phyloP scores from a whole-genome alignment of 2,329 filamentous ascomycete species.

The Aspergillus terreus region DNA sequence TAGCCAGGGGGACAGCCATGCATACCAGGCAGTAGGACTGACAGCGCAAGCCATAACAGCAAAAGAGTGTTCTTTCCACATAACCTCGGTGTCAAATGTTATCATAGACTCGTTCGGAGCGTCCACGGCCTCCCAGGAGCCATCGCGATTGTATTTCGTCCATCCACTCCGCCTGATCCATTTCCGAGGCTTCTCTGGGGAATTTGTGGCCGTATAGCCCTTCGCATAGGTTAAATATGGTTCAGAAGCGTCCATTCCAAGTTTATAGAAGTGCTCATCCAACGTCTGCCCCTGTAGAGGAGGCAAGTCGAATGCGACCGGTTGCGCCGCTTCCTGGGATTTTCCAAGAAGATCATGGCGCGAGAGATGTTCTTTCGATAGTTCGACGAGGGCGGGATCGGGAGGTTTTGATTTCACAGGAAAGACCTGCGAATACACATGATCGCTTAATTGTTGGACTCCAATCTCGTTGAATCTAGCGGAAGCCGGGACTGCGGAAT shows the following conservation, averaged over 20 bases:
- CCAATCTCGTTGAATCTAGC: conserved; percentile 87
- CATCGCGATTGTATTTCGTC: conserved; percentile 85
- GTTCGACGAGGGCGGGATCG: conserved; percentile 68
- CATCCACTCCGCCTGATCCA: conserved; percentile 83
- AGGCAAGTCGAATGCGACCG: conserved; percentile 84
- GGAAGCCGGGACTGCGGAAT: conserved; percentile 38
- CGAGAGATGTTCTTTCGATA: conserved; percentile 76
- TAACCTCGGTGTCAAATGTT: conserved; percentile 93
- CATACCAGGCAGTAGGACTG: conserved; percentile 89
- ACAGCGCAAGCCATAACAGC: conserved; percentile 96
- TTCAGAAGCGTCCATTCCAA: conserved; percentile 82
- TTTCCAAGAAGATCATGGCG: conserved; percentile 88
- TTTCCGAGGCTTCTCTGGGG: conserved; percentile 60
- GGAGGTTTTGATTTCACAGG: conserved; percentile 51
- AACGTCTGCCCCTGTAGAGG: conserved; percentile 72
- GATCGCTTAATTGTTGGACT: conserved; percentile 84
- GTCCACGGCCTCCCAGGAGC: conserved; percentile 66
- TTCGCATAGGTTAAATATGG: conserved; percentile 76
- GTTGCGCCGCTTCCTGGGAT: conserved; percentile 70
- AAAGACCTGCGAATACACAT: conserved; percentile 83
- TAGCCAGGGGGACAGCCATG: conserved; percentile 94
- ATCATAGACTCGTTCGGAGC: conserved; percentile 77
- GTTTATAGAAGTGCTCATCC: conserved; percentile 89
- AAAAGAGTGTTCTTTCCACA: conserved; percentile 90
- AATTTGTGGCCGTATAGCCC: conserved; percentile 61